These are phyloP conservation scores for Persicaria maculosa DNA, from an alignment of 148 eudicot species.

Conservation along the genomic window DNA sequence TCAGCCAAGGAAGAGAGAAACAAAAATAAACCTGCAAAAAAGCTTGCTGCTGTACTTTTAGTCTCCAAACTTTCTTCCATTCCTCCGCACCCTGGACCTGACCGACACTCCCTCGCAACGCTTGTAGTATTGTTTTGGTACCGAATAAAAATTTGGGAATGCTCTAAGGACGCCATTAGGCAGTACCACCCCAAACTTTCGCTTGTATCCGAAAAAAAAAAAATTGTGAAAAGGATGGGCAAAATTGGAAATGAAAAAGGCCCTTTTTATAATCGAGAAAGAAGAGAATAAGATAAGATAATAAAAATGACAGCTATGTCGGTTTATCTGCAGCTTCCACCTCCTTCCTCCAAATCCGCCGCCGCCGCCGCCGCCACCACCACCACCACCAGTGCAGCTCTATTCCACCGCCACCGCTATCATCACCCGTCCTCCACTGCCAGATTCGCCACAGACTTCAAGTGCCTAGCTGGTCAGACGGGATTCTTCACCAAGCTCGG, in stretches of 20 bases:
- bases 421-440: constrained; percentile 15
- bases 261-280: not conserved
- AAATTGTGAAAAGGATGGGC: not conserved
- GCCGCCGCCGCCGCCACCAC: constrained; percentile 1
- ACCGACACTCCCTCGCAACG: no score
- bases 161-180: no score
- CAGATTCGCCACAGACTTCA: constrained; percentile 21
- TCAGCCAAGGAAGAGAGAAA: no score
- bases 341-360: constrained; percentile 18
- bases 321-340: constrained; percentile 29
- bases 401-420: constrained; percentile 9
- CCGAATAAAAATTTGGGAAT: no score
- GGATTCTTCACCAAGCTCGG: constrained; percentile 85
- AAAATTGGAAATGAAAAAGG: not conserved
- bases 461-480: constrained; percentile 54
- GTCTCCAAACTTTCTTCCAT: no score
- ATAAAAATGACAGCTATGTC: constrained; percentile 21
- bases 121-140: no score
- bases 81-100: no score
- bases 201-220: no score
- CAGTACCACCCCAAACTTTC: no score
- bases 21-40: no score
- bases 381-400: constrained; percentile 10
- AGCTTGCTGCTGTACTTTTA: no score
- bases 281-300: not conserved